Percentiles rank a stretch among this genome's conserved stretches.
These are phyloP conservation scores for Claviceps capensis DNA, from an alignment of 2,329 filamentous ascomycete genomes.

Conservation along the genomic window DNA sequence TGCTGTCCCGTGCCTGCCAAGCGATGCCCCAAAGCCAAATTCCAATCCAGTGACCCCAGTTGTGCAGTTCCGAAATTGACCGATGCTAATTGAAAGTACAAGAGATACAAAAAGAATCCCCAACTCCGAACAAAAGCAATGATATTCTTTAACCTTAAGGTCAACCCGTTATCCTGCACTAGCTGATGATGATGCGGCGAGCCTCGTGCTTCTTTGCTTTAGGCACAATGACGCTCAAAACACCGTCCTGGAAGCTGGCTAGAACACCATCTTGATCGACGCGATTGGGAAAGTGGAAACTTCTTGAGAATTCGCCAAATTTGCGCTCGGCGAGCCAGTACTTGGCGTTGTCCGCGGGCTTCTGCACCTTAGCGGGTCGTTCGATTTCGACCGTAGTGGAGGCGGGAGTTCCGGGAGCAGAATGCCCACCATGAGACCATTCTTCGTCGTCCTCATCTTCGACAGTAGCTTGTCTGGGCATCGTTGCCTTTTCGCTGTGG, in stretches of 20 bases:
- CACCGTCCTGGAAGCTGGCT: constrained; percentile 50
- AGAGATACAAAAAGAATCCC: background rate
- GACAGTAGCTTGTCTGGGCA: constrained; percentile 46
- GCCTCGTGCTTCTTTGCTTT: constrained; percentile 48
- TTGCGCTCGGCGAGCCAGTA: constrained; percentile 61
- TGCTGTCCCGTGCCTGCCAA: background rate
- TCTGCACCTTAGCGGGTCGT: constrained; percentile 14
- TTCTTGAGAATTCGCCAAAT: constrained; percentile 53
- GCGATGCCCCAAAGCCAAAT: background rate
- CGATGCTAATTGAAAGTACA: background rate
- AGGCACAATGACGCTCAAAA: constrained; percentile 50
- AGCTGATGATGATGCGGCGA: constrained; percentile 42
- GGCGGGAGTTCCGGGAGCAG: constrained; percentile 1
- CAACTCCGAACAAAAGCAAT: background rate
- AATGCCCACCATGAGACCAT: constrained; percentile 9
- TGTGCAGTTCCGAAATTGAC: background rate
- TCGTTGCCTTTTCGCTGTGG: constrained; percentile 23
- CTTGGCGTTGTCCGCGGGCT: constrained; percentile 32
- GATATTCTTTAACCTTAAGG: background rate
- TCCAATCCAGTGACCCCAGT: constrained; percentile 1
- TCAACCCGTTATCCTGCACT: constrained; percentile 6
- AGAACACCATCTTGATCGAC: constrained; percentile 49
- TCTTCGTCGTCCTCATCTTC: constrained; percentile 41
- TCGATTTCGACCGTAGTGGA: constrained; percentile 10
- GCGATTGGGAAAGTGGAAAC: constrained; percentile 52